Conservation (phyloP, 305 asterid species). For the Fraxinus velutina region DNA sequence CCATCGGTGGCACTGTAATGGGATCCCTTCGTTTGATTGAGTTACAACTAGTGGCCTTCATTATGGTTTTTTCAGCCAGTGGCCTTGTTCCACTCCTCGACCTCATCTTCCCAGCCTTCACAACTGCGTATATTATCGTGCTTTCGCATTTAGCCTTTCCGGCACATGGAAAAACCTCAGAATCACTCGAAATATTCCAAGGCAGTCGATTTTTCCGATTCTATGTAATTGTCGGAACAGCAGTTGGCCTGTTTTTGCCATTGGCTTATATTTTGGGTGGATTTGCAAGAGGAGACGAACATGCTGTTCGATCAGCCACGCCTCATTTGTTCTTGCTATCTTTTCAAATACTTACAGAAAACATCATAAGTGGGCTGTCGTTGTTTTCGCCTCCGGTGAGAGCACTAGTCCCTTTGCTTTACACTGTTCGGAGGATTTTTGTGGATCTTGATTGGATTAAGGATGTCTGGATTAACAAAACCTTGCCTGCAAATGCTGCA, state of each 20-base stretch:
- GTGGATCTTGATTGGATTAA: constrained; percentile 61
- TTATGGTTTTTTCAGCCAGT: constrained; percentile 75
- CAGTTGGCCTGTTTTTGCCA: constrained; percentile 70
- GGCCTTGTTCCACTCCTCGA: constrained; percentile 78
- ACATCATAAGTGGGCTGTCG: constrained; percentile 57
- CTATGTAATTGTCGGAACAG: constrained; percentile 59
- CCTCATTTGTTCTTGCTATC: constrained; percentile 79
- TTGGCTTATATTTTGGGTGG: constrained; percentile 89
- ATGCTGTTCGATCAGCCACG: constrained; percentile 73
- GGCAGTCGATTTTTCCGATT: constrained; percentile 51
- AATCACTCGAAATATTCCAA: constrained; percentile 43
- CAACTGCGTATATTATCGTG: constrained; percentile 48
- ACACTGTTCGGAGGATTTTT: constrained; percentile 66
- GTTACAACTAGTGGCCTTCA: constrained; percentile 79
- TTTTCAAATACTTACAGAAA: constrained; percentile 84
- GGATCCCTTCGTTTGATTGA: constrained; percentile 87
- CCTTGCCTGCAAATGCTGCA: constrained; percentile 52
- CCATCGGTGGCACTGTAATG: constrained; percentile 50
- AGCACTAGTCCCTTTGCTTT: constrained; percentile 72
- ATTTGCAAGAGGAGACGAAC: constrained; percentile 85
- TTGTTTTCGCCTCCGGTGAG: constrained; percentile 80
- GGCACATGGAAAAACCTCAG: constrained; percentile 21
- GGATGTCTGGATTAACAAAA: constrained; percentile 74
- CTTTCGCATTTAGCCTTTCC: constrained; percentile 70
- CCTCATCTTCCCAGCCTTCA: constrained; percentile 60